A percentile compares a stretch with the other conserved stretches of the same genome.
Evolutionary conservation across 2,329 filamentous ascomycete genomes (phyloP).

Genomic region (Thielaviopsis ethacetica): DNA sequence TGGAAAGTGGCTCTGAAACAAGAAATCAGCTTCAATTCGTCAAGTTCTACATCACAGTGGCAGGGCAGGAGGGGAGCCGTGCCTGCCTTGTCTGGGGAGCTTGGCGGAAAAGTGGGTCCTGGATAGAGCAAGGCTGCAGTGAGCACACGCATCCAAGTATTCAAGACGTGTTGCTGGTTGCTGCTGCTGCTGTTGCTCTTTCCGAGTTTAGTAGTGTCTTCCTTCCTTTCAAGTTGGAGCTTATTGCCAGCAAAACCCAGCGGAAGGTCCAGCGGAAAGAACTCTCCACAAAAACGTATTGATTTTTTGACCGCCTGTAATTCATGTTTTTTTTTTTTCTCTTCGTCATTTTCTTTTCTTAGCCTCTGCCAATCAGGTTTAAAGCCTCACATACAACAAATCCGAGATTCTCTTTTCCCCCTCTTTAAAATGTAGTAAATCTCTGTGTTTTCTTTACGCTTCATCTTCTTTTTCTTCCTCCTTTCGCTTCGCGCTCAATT

Average conservation of each 20-base stretch:
- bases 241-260: neutral
- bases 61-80: slow-evolving; percentile 7
- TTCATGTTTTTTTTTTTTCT: neutral
- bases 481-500: too few species aligned
- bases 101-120: slow-evolving; percentile 6
- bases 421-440: neutral
- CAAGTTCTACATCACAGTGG: neutral
- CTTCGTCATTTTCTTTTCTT: neutral
- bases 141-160: slow-evolving; percentile 9
- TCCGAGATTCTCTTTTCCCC: neutral
- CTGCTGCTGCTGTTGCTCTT: too few species aligned
- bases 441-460: too few species aligned
- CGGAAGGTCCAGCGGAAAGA: neutral
- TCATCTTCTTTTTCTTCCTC: neutral
- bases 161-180: too few species aligned
- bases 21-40: neutral
- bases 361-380: neutral
- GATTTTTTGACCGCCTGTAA: neutral
- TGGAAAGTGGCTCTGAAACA: neutral
- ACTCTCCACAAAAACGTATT: neutral
- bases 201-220: neutral
- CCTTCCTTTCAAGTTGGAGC: neutral
- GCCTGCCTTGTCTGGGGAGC: slow-evolving; percentile 1
- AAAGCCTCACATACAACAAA: neutral
- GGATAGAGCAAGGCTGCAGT: slow-evolving; percentile 11